Percentiles rank a stretch among this genome's conserved stretches.
These are phyloP conservation scores for Russula sp. DNA, from an alignment of 768 basidiomycete genomes.

Conservation along the genomic window DNA sequence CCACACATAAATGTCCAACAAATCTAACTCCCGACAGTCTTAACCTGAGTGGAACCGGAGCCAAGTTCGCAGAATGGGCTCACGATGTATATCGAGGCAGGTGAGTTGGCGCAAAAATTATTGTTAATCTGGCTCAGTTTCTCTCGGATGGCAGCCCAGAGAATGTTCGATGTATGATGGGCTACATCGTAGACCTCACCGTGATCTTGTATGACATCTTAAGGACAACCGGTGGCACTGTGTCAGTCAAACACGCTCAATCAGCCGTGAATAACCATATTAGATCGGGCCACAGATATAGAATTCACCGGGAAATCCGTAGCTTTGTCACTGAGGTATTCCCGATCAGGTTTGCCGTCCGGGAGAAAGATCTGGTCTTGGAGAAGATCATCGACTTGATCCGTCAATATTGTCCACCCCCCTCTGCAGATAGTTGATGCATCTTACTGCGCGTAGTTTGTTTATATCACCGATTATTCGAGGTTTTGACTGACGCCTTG, in stretches of 20 bases:
- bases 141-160: neutral
- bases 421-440: neutral
- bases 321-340: neutral
- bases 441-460: no score
- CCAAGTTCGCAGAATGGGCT: neutral
- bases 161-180: constrained; percentile 1
- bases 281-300: neutral
- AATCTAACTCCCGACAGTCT: neutral
- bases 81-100: neutral
- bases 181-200: constrained; percentile 1
- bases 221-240: neutral
- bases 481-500: no score
- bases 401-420: neutral
- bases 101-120: neutral
- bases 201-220: neutral
- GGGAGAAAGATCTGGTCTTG: neutral
- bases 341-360: neutral
- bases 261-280: neutral
- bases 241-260: neutral
- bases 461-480: no score
- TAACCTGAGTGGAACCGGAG: neutral
- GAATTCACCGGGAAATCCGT: neutral
- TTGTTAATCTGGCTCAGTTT: no score
- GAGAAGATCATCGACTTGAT: neutral
- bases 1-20: neutral